Evolutionary conservation across 495 filamentous ascomycete species (phyloP).

Genomic region (Pseudomonodictys pantanalensis): DNA sequence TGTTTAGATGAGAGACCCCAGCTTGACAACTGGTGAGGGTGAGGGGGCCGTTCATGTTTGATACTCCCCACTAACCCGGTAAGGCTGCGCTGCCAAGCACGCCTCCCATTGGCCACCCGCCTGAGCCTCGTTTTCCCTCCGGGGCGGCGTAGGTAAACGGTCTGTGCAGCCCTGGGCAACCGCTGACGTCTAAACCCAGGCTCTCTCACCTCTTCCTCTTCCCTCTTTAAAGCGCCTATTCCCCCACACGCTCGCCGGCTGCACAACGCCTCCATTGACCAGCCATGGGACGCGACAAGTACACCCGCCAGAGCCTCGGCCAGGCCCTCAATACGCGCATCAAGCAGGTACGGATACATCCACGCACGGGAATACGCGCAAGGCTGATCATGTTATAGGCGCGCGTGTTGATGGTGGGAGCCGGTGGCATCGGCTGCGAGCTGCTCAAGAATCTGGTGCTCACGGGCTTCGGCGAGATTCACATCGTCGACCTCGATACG

Average conservation of each 20-base stretch:
- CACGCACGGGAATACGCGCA: background rate
- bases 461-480: slow-evolving; percentile 89
- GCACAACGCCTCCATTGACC: slow-evolving; percentile 14
- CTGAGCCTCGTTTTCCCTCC: no score
- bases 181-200: slow-evolving; percentile 6
- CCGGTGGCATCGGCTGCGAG: slow-evolving; percentile 96
- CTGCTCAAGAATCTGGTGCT: slow-evolving; percentile 95
- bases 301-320: slow-evolving; percentile 60
- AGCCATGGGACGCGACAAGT: slow-evolving; percentile 38
- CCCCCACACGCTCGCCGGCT: slow-evolving; percentile 17
- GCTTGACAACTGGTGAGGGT: no score
- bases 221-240: background rate
- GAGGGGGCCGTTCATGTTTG: no score
- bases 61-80: no score
- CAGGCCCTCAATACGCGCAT: slow-evolving; percentile 56
- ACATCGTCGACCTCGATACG: slow-evolving; percentile 95
- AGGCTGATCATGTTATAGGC: slow-evolving; percentile 55
- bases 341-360: slow-evolving; percentile 56
- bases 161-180: slow-evolving; percentile 4
- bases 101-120: no score
- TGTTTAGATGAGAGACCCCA: no score
- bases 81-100: no score
- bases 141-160: no score
- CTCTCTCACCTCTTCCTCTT: background rate
- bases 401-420: slow-evolving; percentile 89